Conservation (phyloP, 208 protist genomes). For the Plasmodiophora brassicae region DNA sequence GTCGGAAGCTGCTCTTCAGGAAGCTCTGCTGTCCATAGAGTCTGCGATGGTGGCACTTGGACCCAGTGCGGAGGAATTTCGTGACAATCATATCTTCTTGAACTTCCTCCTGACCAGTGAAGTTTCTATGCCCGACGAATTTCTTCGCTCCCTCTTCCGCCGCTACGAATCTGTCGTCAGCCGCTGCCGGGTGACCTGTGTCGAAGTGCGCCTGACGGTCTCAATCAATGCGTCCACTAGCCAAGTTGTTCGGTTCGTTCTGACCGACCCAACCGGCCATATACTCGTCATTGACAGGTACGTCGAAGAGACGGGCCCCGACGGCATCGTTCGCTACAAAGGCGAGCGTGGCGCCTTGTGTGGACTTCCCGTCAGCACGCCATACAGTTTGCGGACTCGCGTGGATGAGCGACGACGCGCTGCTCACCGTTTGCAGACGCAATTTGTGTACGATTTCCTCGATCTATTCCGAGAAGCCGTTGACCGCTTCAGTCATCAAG, state of each 20-base stretch:
- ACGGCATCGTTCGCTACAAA: no score
- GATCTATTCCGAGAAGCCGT: slow-evolving; percentile 23
- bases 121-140: background rate
- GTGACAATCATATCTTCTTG: slow-evolving; percentile 12
- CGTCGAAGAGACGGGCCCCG: no score
- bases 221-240: no score
- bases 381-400: background rate
- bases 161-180: background rate
- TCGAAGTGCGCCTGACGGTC: background rate
- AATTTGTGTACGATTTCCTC: slow-evolving; percentile 32
- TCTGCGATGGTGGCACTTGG: no score
- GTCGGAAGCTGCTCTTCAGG: background rate
- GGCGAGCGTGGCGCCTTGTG: background rate
- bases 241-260: no score
- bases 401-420: background rate
- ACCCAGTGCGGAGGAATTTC: background rate
- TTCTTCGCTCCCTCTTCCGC: background rate
- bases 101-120: background rate
- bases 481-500: background rate
- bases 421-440: slow-evolving; percentile 8
- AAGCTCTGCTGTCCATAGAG: background rate
- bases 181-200: background rate
- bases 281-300: no score
- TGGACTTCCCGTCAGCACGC: slow-evolving; percentile 2
- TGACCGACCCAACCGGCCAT: no score